Evolutionary conservation across 345 rosid genomes (phyloP).

Genomic region (Citropsis articulata): DNA sequence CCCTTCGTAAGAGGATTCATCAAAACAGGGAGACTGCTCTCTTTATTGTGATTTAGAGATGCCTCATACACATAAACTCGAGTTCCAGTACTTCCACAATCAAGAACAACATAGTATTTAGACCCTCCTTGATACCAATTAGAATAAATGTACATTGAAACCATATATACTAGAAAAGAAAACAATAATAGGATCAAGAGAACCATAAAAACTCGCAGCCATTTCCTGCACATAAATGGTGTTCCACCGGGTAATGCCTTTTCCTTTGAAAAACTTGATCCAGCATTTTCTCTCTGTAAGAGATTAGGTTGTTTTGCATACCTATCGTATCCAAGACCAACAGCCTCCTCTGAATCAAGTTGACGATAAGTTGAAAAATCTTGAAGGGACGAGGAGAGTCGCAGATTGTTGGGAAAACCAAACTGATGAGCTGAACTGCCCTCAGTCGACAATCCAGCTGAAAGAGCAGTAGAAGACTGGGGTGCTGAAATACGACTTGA

Average conservation of each 20-base stretch:
- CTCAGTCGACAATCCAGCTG: constrained; percentile 44
- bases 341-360: constrained; percentile 56
- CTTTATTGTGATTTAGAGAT: constrained; percentile 51
- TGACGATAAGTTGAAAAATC: constrained; percentile 65
- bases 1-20: constrained; percentile 71
- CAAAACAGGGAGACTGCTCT: constrained; percentile 66
- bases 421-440: constrained; percentile 27
- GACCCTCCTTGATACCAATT: constrained; percentile 75
- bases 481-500: constrained; percentile 34
- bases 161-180: constrained; percentile 51
- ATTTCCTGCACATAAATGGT: constrained; percentile 49
- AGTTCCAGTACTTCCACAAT: constrained; percentile 99
- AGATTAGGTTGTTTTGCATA: constrained; percentile 34
- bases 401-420: constrained; percentile 41
- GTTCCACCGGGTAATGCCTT: constrained; percentile 51
- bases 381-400: constrained; percentile 84
- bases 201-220: constrained; percentile 50
- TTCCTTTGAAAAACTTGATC: constrained; percentile 82
- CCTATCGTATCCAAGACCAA: constrained; percentile 38
- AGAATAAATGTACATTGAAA: constrained; percentile 56
- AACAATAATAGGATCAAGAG: constrained; percentile 54
- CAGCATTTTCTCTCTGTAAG: constrained; percentile 48
- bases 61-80: constrained; percentile 82
- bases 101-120: constrained; percentile 87
- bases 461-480: constrained; percentile 40